Evolutionary conservation across 306 rosid genomes (phyloP), one percentile per base, ranked within the genome.

Genomic region (Albizia julibrissin): DNA sequence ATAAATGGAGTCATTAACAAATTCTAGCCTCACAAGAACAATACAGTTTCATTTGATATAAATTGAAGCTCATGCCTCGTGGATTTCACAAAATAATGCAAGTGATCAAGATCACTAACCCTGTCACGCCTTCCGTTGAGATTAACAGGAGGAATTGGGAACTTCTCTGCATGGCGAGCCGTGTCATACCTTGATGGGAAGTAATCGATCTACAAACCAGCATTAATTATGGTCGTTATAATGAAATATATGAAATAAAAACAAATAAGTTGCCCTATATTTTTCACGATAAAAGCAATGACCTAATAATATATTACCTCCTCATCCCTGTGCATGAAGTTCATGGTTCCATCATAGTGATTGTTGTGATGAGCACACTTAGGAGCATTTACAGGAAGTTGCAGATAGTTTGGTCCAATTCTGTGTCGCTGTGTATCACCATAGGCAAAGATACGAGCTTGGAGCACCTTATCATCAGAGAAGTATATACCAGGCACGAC

Each of bases 121-220:
- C 39, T 91, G 58, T 95, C 98, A 84, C 98, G 97, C 76, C 40
- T 90, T 75, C 95, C 98, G 24, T 46, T 42, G 74, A 5, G 22
- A 62, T 81, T 70, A 74, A 75, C 74, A 67, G 94, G 52, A 73
- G 98, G 95, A 85, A 85, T 82, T 26, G 98, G 98, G 86, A 68
- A 82, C 71, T 6, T 84, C 88, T 95, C 95, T 46, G 98, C 97
- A 67, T 95, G 94, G 70, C 98, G 91, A 74, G 79, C 94, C 66
- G 98, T 77, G 79, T 95, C 97, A 69, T 82, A 87, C 85, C 94
- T 95, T 14, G 98, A 95, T 43, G 98, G 98, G 88, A 95, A 95
- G 90, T 95, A 95, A 73, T 95, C 88, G 42, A 95, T 91, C 98
- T 94, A 66, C 70, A 29, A 72, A 79, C 66, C n/a, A 82, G 31